Evolutionary conservation across 2,329 filamentous ascomycete genomes (phyloP).

Genomic region (Fusarium metavorans): DNA sequence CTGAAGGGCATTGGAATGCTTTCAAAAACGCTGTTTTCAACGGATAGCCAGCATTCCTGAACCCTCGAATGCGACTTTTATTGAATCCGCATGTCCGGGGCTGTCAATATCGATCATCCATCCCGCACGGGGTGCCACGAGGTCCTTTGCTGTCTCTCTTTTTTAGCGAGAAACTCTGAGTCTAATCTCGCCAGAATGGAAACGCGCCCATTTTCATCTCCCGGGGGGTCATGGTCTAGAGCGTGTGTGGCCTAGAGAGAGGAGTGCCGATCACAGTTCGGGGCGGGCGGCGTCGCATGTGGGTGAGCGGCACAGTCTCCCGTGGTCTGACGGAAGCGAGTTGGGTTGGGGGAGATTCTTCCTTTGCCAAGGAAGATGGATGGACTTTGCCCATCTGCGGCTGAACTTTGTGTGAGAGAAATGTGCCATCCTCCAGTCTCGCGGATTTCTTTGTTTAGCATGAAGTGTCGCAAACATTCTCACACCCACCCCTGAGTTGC

Average conservation of each 20-base stretch:
- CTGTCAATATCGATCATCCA: background rate
- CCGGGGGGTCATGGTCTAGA: background rate
- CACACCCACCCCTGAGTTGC: background rate
- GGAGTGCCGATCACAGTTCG: constrained; percentile 39
- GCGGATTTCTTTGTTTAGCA: background rate
- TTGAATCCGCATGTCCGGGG: background rate
- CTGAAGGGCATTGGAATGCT: background rate
- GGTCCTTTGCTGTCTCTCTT: background rate
- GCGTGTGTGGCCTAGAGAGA: background rate
- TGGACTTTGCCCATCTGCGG: background rate
- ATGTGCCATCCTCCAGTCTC: background rate
- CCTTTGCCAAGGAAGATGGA: background rate
- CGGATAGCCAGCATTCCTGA: background rate
- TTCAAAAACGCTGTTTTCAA: background rate
- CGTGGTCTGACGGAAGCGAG: constrained; percentile 18
- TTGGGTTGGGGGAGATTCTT: constrained; percentile 42
- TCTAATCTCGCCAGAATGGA: constrained; percentile 5
- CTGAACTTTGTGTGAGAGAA: constrained; percentile 14
- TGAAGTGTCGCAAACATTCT: background rate
- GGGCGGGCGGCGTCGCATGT: constrained; percentile 5
- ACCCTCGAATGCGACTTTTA: background rate
- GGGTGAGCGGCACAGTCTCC: constrained; percentile 26
- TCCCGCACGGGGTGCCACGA: constrained; percentile 8
- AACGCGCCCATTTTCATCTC: background rate
- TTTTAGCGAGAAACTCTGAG: constrained; percentile 2